Base-by-base conservation (phyloP, 148 eudicot genomes). In the Camellia japonica region DNA sequence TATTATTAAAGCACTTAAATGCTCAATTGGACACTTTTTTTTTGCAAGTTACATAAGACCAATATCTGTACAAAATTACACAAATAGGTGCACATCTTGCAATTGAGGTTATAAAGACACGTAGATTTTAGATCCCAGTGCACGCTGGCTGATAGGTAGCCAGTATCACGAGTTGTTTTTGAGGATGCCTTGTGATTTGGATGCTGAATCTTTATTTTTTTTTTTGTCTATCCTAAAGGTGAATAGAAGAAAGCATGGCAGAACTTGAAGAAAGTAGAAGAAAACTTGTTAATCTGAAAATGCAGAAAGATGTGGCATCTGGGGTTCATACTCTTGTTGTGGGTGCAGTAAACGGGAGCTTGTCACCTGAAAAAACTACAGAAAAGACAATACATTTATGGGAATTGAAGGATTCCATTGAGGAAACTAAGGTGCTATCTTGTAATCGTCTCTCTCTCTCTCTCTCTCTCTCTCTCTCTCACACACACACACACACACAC, bases 241-340 rank as follows among this genome's bases (percentile, higher is more conserved):
- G 97, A 96, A 79, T 96, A 73, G 99, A 94, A 83, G 99, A 96
- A 79, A 77, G 82, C 82, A 85, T 92, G 85, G 85, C 89, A 44
- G 92, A 92, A 81, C 97, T 96, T 79, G 99, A 96, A 89, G 95
- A 96, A 83, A 92, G 94, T 85, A 91, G 98, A 88, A 89, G 99
- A 82, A 96, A 92, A 80, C 88, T 96, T 72, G 90, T 94, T 49
- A 94, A 83, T 85, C 83, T 96, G 78, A 88, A 88, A 86, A 94
- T 94, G 97, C 95, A 91, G 84, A 94, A 92, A 83, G 90, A 87
- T 70, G 84, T 83, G 15, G 87, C 88, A 85, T 87, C 94, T 82
- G 91, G 88, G 71, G 81, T 84, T 80, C 93, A 91, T 68, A 83
- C 83, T 77, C 87, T 90, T 7, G 83, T 80, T 69, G 78, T 86